Base-by-base conservation (phyloP, 441 rosid genomes). In the Euphorbia schlechtendalii region DNA sequence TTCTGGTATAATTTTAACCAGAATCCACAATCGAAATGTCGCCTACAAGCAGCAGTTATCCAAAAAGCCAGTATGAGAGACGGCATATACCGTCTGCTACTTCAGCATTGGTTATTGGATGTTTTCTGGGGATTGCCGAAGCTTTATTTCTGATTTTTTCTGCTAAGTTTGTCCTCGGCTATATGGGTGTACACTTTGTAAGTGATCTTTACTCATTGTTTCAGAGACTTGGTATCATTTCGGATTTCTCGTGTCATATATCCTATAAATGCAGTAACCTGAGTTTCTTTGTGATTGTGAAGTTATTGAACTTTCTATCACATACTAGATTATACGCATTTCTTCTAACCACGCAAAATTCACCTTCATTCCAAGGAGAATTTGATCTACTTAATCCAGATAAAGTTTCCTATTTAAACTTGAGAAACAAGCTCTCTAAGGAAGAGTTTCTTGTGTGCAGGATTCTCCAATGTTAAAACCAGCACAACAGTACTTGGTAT, bases 31-130 rank as follows among this genome's bases (percentile, higher is more conserved):
- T 28, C 55, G 53, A 53, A 70, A 64, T 64, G 66, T 66, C 77
- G 64, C 55, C 61, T 25, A 57, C 55, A 64, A 69, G 75, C 69
- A 75, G 68, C 65, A 36, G 64, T 46, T 13, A 57, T 61, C 62
- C 65, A 22, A 80, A 81, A 45, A 2, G 73, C 18, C 77, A 72
- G 57, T 28, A 61, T 20, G 72, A 77, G 70, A 87, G 84, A 78
- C 79, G 86, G 75, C 77, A 82, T 66, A 86, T 94, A 62, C 96
- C 97, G 52, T 90, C 99, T 40, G 99, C 96, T 66, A 86, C 97
- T 46, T 83, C 96, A 25, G 96, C 97, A 52, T 60, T 94, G 73
- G 76, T 87, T 74, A 82, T 90, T 73, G 97, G 96, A 41, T 76
- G 73, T 72, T 45, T 85, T 62, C 96, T 90, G 43, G 99, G 96